Evolutionary conservation across 148 eudicot species (phyloP), one percentile per base, ranked within the genome.

Genomic region (Fagopyrum tataricum): DNA sequence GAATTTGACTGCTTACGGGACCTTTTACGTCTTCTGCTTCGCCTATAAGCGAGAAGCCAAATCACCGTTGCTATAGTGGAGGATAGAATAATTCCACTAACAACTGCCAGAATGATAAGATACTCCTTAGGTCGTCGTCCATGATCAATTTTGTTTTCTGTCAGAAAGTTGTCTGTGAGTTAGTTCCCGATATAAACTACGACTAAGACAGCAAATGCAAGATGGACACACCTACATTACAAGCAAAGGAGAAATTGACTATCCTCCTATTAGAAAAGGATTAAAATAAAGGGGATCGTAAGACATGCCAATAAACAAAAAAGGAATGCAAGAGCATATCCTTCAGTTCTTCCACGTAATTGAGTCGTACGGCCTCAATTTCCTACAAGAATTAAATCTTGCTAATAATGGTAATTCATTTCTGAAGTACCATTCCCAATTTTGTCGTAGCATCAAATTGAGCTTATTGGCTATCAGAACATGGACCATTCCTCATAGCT

Each of bases 11-110:
- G 85, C 73, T 83, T 87, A 43, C 96, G 90, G 73, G 98, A 87
- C 81, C 77, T 93, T 79, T 79, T 86, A 73, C 90, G 88, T 75
- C 87, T 89, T 82, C 85, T 90, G 78, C 88, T 89, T 76, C 96
- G 85, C 68, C 78, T 84, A 77, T 70, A 89, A 39, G 88, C 79
- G 77, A 93, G 96, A 76, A 93, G 87, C 94, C 92, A 93, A 76
- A 90, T 74, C 61, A 91, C 92, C 64, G 87, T 84, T 68, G 80
- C 90, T 72, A 84, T 72, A 56, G 96, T 93, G 75, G 90, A 83
- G 84, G 76, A 85, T 23, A 93, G 87, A 78, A 93, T 87, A 67
- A 86, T 69, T 67, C 92, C 96, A 78, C 98, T 91, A 76, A 91
- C 89, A 67, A 84, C 84, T 59, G 90, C 94, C 79, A 93, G 89